Evolutionary conservation across 225 moss, liverwort and hornwort genomes (phyloP).

Genomic region (Straminergon stramineum): DNA sequence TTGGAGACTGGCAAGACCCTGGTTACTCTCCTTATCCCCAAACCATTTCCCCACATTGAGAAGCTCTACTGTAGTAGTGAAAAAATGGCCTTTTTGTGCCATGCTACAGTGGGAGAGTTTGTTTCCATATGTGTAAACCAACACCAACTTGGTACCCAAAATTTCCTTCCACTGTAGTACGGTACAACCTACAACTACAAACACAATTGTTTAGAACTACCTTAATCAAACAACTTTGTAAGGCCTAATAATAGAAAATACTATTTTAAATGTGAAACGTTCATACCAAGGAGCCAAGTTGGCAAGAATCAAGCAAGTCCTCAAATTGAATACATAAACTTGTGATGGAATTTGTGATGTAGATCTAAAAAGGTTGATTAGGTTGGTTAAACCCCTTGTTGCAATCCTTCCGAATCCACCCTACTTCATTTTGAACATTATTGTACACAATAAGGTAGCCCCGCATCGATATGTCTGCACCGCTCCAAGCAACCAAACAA

Average conservation of each 20-base stretch:
- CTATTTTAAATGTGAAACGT: not conserved
- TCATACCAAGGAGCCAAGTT: not conserved
- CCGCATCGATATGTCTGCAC: slow-evolving; percentile 61
- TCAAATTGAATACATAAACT: not conserved
- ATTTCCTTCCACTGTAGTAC: not conserved
- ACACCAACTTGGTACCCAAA: not conserved
- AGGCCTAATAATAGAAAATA: not conserved
- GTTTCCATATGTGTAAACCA: rapidly evolving
- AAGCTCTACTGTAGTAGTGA: not conserved
- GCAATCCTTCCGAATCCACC: slow-evolving; percentile 56
- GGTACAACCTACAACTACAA: not conserved
- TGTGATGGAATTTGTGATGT: not conserved
- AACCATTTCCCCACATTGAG: not conserved
- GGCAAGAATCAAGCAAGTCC: not conserved
- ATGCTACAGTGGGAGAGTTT: not conserved
- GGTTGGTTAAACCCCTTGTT: not conserved
- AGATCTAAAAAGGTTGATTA: not conserved
- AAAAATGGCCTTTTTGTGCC: not conserved
- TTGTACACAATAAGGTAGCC: slow-evolving; percentile 63
- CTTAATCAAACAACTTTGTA: not conserved
- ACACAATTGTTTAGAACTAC: not conserved
- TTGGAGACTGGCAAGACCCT: not conserved
- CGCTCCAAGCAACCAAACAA: not conserved
- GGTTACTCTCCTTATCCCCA: not conserved
- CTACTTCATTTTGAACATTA: slow-evolving; percentile 44